A percentile compares a stretch with the other conserved stretches of the same genome.
phyloP scores from a whole-genome alignment of 1,284 basidiomycete species.

The Ustilago shanxiensis region DNA sequence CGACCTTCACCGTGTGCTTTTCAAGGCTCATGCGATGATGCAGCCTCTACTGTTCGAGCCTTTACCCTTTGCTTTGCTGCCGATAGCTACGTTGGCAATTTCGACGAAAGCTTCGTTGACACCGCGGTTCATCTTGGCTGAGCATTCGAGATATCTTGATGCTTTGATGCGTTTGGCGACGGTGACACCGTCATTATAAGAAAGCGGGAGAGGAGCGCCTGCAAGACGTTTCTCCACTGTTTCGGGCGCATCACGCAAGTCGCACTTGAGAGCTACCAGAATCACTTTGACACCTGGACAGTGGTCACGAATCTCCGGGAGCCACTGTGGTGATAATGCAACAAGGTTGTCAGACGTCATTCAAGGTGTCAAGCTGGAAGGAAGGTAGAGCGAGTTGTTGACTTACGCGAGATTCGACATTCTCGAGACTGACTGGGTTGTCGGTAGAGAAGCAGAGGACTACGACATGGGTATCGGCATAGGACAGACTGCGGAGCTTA shows the following conservation, averaged over 20 bases:
- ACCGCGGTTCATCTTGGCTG: conserved; percentile 93
- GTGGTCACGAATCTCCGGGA: conserved; percentile 85
- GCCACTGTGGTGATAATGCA: conserved; percentile 75
- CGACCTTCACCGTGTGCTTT: not conserved
- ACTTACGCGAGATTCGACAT: conserved; percentile 82
- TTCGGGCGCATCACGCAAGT: conserved; percentile 84
- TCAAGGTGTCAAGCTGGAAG: conserved; percentile 1
- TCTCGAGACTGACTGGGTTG: conserved; percentile 84
- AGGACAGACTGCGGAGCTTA: conserved; percentile 86
- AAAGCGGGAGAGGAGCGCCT: conserved; percentile 76
- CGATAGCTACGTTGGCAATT: conserved; percentile 27
- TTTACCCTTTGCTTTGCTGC: not conserved
- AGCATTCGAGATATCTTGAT: conserved; percentile 77
- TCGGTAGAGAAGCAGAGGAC: conserved; percentile 40
- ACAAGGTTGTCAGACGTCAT: not conserved
- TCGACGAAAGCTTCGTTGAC: conserved; percentile 84
- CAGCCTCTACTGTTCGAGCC: conserved; percentile 4
- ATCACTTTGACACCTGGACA: conserved; percentile 91
- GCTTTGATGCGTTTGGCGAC: conserved; percentile 48
- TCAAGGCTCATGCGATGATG: conserved; percentile 15
- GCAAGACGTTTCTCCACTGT: conserved; percentile 73
- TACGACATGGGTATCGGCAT: conserved; percentile 89
- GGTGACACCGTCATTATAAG: conserved; percentile 80
- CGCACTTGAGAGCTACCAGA: conserved; percentile 82
- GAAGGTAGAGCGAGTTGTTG: not conserved